Conservation (phyloP, 225 moss, liverwort and hornwort genomes). For the Asterella californica region DNA sequence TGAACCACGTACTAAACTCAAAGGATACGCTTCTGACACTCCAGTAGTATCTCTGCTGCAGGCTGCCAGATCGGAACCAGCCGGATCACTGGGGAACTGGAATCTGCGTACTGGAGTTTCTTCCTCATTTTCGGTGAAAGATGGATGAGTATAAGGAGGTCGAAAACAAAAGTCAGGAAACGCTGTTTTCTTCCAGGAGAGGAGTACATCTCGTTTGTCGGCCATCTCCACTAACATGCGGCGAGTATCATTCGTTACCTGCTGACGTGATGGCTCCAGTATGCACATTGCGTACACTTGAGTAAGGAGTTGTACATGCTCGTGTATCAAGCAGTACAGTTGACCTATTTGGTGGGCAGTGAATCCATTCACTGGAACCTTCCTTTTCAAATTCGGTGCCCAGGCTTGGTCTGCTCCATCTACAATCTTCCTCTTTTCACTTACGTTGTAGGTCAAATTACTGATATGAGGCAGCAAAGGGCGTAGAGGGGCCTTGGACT, state of each 20-base stretch:
- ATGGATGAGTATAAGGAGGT: slow-evolving; percentile 79
- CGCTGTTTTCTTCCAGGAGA: slow-evolving; percentile 82
- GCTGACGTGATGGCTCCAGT: slow-evolving; percentile 69
- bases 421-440: slow-evolving; percentile 43
- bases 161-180: slow-evolving; percentile 94
- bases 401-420: slow-evolving; percentile 38
- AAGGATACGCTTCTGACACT: slow-evolving; percentile 1
- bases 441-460: slow-evolving; percentile 23
- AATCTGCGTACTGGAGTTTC: slow-evolving; percentile 2
- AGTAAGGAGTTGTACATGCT: slow-evolving; percentile 95
- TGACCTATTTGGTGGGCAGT: slow-evolving; percentile 97
- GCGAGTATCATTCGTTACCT: slow-evolving; percentile 55
- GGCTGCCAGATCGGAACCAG: slow-evolving; percentile 1
- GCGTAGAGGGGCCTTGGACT: slow-evolving; percentile 55
- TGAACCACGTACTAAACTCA: slow-evolving; percentile 5
- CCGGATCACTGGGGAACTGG: slow-evolving; percentile 9
- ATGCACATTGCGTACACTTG: slow-evolving; percentile 70
- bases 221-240: slow-evolving; percentile 74
- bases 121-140: slow-evolving; percentile 41
- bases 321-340: slow-evolving; percentile 83
- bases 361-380: slow-evolving; percentile 59
- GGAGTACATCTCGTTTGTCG: slow-evolving; percentile 63
- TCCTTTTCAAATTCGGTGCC: slow-evolving; percentile 39
- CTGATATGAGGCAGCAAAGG: slow-evolving; percentile 63
- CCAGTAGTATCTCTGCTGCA: slow-evolving; percentile 5